Evolutionary conservation across 1,284 basidiomycete species (phyloP), one percentile per base, ranked within the genome.

Genomic region (Ustilago esculenta): DNA sequence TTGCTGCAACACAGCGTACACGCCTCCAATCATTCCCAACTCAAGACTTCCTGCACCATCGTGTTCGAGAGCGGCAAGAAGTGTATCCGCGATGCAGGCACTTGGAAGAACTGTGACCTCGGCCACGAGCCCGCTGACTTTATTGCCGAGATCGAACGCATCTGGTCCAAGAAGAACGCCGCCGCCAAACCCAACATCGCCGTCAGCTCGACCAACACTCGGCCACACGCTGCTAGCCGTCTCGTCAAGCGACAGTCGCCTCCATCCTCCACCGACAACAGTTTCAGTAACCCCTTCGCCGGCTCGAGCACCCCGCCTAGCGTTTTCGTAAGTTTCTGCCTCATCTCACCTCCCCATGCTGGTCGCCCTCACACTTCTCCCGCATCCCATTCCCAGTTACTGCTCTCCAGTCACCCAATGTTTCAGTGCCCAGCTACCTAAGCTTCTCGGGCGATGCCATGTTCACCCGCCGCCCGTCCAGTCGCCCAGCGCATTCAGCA

Each of bases 31-130:
- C 43, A 53, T 14, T 18, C 20, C 45, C 41, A 53, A 21, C 57
- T 75, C 21, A 37, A 17, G 46, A 55, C 39, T 21, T 68, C 64
- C 4, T 71, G 71, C 63, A 77, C 75, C 25, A 50, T 77, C 44
- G 43, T 61, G 17, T 67, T 77, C 30, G 73, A 75, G 18, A 63
- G 55, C 33, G 49, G 57, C 12, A 71, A 66, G n/a, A 47, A 45
- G 27, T 77, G 75, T 37, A 44, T 75, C n/a, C 54, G 72, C 11
- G 75, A 77, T 42, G 64, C 49, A 21, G 66, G 60, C 20, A 50
- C 48, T 12, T 77, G 75, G 75, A 77, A 73, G 52, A 27, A 72
- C n/a, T 77, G 75, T 44, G 51, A 59, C n/a, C 55, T 58, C 3
- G 75, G 75, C 4, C 70, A 73, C 36, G 58, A 73, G 12, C 47